Base-by-base conservation (phyloP, 306 rosid species). In the Rubus idaeus region DNA sequence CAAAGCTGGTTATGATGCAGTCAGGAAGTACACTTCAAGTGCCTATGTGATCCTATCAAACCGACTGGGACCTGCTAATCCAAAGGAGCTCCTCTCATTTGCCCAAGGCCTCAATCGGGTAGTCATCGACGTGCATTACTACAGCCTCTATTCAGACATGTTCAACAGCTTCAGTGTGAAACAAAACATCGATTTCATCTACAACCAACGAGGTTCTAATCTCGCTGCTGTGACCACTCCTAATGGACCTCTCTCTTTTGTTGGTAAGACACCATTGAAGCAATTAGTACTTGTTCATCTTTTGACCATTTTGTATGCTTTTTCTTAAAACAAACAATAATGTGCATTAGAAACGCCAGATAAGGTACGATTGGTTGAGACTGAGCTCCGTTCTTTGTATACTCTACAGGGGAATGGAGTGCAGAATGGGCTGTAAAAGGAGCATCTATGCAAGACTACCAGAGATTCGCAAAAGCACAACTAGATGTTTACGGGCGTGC, bases 61-160 rank as follows among this genome's bases (percentile, higher is more conserved):
- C 81, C 85, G 89, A 42, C 42, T 88, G 11, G 89, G 79, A 40
- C 57, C 37, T 66, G 39, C 30, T 9, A 80, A 80, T 40, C 46
- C 84, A 21, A 83, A 74, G 73, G 88, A 77, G 82, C 86, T 88
- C 40, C 77, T 85, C 4, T 76, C 90, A 0, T 90, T 86, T 69
- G 87, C 82, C 10, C 70, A 71, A 46, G 78, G 64, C 64, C 82
- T 88, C 45, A 42, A 21, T 40, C 12, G 72, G 11, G 82, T 77
- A 47, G 88, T 49, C 68, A 86, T 90, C 66, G 95, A 88, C 8
- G 92, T 86, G 67, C 95, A 90, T 77, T 88, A 86, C 86, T 90
- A 88, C 77, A 84, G 61, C 63, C 80, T 88, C 20, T 90, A 21
- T 65, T 44, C 67, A 8, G 75, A 79, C 69, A 30, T 1, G 12